phyloP scores from a whole-genome alignment of 768 basidiomycete genomes.

The Amanita exitialis region DNA sequence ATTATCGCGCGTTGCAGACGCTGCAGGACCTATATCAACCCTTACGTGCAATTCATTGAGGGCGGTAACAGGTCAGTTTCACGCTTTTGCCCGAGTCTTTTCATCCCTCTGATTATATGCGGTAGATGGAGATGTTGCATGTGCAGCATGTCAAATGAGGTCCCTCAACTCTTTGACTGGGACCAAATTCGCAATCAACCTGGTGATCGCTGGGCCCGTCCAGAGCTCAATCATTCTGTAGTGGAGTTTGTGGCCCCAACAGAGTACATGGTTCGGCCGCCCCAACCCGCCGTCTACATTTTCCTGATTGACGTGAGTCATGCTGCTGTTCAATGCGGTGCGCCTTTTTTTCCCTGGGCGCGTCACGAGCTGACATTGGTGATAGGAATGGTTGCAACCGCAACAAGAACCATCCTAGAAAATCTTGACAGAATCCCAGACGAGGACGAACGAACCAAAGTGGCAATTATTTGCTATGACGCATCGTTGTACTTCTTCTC shows the following conservation, averaged over 20 bases:
- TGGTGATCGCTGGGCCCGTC: constrained; percentile 89
- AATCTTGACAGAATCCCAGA: constrained; percentile 93
- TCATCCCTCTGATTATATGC: background rate
- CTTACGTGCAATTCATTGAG: constrained; percentile 96
- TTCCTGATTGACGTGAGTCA: constrained; percentile 98
- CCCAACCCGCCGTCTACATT: constrained; percentile 93
- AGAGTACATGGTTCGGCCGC: constrained; percentile 98
- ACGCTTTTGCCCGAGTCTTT: constrained; percentile 6
- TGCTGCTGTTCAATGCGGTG: constrained; percentile 81
- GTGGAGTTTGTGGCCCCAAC: constrained; percentile 97
- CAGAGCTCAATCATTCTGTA: constrained; percentile 88
- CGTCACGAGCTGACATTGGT: background rate
- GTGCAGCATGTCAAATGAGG: constrained; percentile 98
- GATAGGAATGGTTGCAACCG: constrained; percentile 95
- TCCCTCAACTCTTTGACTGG: constrained; percentile 98
- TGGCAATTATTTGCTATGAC: constrained; percentile 89
- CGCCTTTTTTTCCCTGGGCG: constrained; percentile 9
- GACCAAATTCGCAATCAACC: constrained; percentile 89
- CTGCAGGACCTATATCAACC: constrained; percentile 96
- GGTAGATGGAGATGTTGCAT: constrained; percentile 95
- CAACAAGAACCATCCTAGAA: constrained; percentile 92
- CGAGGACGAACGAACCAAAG: constrained; percentile 85
- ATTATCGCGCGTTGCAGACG: constrained; percentile 94
- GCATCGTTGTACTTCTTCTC: constrained; percentile 95
- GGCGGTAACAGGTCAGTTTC: constrained; percentile 72